Conservation (phyloP, 2,329 filamentous ascomycete genomes). For the Fusarium sublunatum region DNA sequence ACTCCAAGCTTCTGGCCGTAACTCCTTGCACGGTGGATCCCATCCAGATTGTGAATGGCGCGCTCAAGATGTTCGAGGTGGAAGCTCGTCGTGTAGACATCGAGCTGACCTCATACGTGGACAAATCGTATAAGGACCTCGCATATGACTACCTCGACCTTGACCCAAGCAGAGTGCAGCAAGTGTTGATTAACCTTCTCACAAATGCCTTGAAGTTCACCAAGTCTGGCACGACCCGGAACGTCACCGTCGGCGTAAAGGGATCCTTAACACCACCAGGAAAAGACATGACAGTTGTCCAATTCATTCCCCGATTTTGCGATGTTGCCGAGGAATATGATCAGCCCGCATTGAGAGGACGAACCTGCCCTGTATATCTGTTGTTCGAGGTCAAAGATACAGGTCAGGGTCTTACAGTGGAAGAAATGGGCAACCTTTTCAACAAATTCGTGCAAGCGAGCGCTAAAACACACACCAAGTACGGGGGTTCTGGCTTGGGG, state of each 20-base stretch:
- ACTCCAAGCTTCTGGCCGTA: conserved; percentile 78
- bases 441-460: conserved; percentile 83
- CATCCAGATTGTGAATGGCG: conserved; percentile 71
- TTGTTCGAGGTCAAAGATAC: conserved; percentile 82
- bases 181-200: conserved; percentile 83
- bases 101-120: conserved; percentile 71
- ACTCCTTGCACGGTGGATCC: conserved; percentile 77
- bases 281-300: conserved; percentile 60
- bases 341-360: conserved; percentile 48
- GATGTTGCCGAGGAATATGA: conserved; percentile 56
- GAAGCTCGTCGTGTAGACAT: conserved; percentile 78
- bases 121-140: conserved; percentile 68
- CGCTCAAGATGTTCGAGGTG: conserved; percentile 82
- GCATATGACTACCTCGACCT: conserved; percentile 73
- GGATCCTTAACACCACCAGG: conserved; percentile 55
- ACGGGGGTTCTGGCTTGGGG: conserved; percentile 82
- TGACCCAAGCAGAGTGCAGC: conserved; percentile 79
- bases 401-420: conserved; percentile 75
- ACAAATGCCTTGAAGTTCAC: conserved; percentile 89
- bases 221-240: conserved; percentile 67
- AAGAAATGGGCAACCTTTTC: conserved; percentile 80
- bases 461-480: conserved; percentile 79
- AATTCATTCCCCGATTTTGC: conserved; percentile 70
- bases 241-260: conserved; percentile 62
- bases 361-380: conserved; percentile 68